Percentiles rank a stretch among this genome's conserved stretches.
Evolutionary conservation across 2,329 filamentous ascomycete species (phyloP).

Genomic region (Trichophyton schoenleinii): DNA sequence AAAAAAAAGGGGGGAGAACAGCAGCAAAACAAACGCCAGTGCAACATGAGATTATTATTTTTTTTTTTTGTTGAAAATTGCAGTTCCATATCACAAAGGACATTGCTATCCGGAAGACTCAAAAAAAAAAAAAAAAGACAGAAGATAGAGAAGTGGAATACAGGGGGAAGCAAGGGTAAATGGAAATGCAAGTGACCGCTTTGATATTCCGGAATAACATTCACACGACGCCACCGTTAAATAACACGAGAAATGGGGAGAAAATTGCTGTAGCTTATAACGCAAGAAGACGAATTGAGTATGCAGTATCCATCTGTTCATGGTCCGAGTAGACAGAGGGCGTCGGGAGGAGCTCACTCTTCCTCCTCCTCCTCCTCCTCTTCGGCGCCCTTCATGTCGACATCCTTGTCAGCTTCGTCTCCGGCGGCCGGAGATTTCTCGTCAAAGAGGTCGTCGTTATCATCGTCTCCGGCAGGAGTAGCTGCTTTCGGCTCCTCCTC

Average conservation of each 20-base stretch:
- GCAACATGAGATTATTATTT: not conserved
- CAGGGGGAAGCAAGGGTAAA: not conserved
- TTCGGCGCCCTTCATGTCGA: slow-evolving; percentile 26
- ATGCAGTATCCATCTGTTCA: not conserved
- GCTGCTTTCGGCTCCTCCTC: slow-evolving; percentile 30
- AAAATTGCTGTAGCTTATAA: not conserved
- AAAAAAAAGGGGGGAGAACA: no score
- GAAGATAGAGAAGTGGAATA: not conserved
- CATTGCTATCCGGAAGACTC: not conserved
- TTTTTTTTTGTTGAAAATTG: not conserved
- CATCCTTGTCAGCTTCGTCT: slow-evolving; percentile 19
- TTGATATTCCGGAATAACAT: not conserved
- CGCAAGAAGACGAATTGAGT: not conserved
- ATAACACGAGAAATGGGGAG: not conserved
- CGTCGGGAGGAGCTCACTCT: not conserved
- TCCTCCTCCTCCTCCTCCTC: slow-evolving; percentile 14
- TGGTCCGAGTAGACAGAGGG: not conserved
- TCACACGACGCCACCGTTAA: not conserved
- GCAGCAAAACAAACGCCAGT: not conserved
- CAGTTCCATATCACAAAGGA: not conserved
- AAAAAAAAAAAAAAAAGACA: not conserved
- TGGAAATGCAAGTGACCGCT: not conserved
- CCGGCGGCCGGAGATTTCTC: slow-evolving; percentile 19
- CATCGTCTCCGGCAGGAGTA: slow-evolving; percentile 13
- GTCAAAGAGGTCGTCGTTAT: slow-evolving; percentile 28